These are phyloP conservation scores for Sclerotinia trifoliorum DNA, from an alignment of 2,329 filamentous ascomycete genomes.

Conservation along the genomic window DNA sequence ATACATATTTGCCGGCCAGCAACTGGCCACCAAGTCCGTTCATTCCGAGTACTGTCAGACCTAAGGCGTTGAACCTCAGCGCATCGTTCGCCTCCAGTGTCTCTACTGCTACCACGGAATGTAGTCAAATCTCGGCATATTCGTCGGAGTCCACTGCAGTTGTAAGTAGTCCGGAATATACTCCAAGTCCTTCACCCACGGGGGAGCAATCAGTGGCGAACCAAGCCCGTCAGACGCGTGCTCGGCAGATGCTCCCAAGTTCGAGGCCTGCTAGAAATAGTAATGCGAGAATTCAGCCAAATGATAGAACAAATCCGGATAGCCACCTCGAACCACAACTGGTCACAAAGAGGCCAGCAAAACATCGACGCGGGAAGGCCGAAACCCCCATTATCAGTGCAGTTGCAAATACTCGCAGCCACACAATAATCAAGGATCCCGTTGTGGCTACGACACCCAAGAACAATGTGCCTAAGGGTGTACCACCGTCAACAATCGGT, in stretches of 20 bases:
- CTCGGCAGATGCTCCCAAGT: constrained; percentile 32
- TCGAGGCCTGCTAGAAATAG: constrained; percentile 20
- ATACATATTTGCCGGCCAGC: not conserved
- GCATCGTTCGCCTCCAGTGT: constrained; percentile 26
- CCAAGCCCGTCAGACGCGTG: constrained; percentile 13
- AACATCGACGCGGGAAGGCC: constrained; percentile 16
- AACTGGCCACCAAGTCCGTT: constrained; percentile 24
- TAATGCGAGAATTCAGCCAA: constrained; percentile 22
- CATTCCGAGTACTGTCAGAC: constrained; percentile 33
- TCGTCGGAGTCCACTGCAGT: constrained; percentile 26
- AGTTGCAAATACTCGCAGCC: not conserved
- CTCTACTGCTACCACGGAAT: constrained; percentile 28
- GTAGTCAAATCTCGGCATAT: constrained; percentile 28
- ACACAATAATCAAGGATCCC: not conserved
- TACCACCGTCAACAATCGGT: not conserved
- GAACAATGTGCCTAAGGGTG: not conserved
- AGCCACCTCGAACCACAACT: not conserved
- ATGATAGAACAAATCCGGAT: not conserved
- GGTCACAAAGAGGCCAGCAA: not conserved
- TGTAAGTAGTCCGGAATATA: constrained; percentile 24
- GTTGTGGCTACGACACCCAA: not conserved
- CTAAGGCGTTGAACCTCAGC: constrained; percentile 31
- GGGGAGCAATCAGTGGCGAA: constrained; percentile 23
- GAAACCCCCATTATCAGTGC: constrained; percentile 5
- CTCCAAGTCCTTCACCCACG: constrained; percentile 19